Conservation (phyloP, 2,329 filamentous ascomycete species). For the Ceratocystis papillata region DNA sequence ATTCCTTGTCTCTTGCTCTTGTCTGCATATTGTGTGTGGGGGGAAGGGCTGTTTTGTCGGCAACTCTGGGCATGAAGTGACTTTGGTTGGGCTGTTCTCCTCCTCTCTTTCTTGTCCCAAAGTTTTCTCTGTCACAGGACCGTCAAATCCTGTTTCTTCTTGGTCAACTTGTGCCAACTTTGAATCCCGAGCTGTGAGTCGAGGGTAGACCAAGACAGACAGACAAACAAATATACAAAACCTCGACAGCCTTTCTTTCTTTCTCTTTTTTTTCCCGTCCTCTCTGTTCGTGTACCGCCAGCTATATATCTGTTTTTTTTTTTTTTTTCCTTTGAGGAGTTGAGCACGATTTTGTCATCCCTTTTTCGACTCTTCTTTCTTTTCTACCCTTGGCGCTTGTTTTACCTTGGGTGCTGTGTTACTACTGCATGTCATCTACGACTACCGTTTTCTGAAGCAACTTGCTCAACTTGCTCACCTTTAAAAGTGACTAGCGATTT, state of each 20-base stretch:
- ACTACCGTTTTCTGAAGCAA: constrained; percentile 11
- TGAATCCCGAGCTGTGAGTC: too few species aligned
- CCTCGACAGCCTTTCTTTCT: too few species aligned
- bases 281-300: too few species aligned
- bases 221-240: too few species aligned
- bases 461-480: constrained; percentile 15
- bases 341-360: background rate
- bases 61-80: background rate
- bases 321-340: too few species aligned
- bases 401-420: constrained; percentile 9
- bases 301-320: too few species aligned
- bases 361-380: background rate
- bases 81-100: too few species aligned
- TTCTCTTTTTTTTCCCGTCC: too few species aligned
- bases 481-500: background rate
- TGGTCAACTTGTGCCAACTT: background rate
- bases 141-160: background rate
- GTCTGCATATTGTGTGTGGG: background rate
- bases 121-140: background rate
- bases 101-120: too few species aligned
- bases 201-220: too few species aligned
- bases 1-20: background rate
- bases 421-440: constrained; percentile 9
- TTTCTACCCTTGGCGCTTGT: background rate
- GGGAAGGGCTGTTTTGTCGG: background rate